Percentiles rank a stretch among this genome's conserved stretches.
These are phyloP conservation scores for Elongisporangium prolatum DNA, from an alignment of 352 stramenopile genomes.

Conservation along the genomic window DNA sequence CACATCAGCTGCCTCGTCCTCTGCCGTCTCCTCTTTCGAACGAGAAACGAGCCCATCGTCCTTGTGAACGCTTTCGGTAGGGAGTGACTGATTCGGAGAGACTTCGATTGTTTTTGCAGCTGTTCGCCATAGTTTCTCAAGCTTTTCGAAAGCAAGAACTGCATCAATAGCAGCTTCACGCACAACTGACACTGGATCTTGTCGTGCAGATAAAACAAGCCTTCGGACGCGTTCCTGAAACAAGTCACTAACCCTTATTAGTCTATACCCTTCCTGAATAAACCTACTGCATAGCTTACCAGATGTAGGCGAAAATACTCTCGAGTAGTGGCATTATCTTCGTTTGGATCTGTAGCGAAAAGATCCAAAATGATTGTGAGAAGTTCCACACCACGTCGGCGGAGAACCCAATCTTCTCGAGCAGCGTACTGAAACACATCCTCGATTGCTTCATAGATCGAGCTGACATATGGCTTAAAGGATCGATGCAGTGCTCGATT, in stretches of 20 bases:
- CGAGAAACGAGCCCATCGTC: background rate
- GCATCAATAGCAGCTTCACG: conserved; percentile 42
- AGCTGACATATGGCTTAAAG: conserved; percentile 30
- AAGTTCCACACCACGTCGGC: conserved; percentile 48
- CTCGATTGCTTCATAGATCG: conserved; percentile 54
- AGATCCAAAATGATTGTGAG: conserved; percentile 39
- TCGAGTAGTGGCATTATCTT: conserved; percentile 8
- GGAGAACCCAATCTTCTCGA: conserved; percentile 50
- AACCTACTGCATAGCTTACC: conserved; percentile 23
- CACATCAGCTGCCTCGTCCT: background rate
- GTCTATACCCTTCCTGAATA: too few relatives aligned
- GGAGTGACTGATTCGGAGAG: conserved; percentile 1
- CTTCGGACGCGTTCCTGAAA: conserved; percentile 30
- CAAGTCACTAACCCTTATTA: too few relatives aligned
- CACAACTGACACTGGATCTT: conserved; percentile 49
- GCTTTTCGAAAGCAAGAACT: conserved; percentile 28
- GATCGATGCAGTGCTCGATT: conserved; percentile 21
- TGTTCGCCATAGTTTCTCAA: conserved; percentile 23
- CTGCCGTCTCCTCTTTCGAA: background rate
- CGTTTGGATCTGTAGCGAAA: conserved; percentile 24
- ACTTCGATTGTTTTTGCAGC: background rate
- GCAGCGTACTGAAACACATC: conserved; percentile 42
- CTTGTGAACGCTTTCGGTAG: background rate
- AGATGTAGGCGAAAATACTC: conserved; percentile 26
- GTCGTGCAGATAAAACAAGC: conserved; percentile 38